Evolutionary conservation across 2,329 filamentous ascomycete species (phyloP), one percentile per base, ranked within the genome.

Genomic region (Fusarium xylarioides): DNA sequence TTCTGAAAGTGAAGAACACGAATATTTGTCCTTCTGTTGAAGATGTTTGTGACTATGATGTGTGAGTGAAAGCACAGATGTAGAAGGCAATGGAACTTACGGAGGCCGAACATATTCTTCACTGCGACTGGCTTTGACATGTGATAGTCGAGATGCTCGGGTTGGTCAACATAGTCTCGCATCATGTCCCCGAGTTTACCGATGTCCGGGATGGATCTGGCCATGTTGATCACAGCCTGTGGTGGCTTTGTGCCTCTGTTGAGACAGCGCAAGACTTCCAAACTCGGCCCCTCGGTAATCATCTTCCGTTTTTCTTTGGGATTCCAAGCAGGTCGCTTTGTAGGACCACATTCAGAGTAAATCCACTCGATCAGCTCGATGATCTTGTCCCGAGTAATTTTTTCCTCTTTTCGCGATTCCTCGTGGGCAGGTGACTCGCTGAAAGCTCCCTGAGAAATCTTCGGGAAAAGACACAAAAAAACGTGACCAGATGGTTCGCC

Each of bases 1-100:
- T 76, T 77, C 11, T 80, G 67, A 4, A 83, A 74, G 21, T 82
- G 74, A 3, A 83, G 60, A 0, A 82, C 74, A 15, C 61, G 71
- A 4, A 77, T 74, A 1, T 57, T 50, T 2, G 66, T 52, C 8
- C 65, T 55, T 18, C 78, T 73, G 1, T 55, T 32, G 11, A 66
- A 46, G 8, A 82, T 70, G 2, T 74, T 46, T 1, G 34, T 46
- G 15, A 82, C 81, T 83, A 53, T 32, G 19, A 37, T 16, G 7
- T 59, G 52, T 77, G 52, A 79, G 68, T 14, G 47, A 43, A 15
- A 28, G 11, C 14, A 34, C 11, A 35, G 30, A 19, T 23, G 15
- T n/a, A 15, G 18, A 16, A 49, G 26, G 21, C 5, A 23, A 42
- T 28, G 34, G 15, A 32, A 75, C 79, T 76, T 63, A 82, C 81